Evolutionary conservation across 2,329 filamentous ascomycete species (phyloP), one percentile per base, ranked within the genome.

Genomic region (Pyrenochaeta sp.): DNA sequence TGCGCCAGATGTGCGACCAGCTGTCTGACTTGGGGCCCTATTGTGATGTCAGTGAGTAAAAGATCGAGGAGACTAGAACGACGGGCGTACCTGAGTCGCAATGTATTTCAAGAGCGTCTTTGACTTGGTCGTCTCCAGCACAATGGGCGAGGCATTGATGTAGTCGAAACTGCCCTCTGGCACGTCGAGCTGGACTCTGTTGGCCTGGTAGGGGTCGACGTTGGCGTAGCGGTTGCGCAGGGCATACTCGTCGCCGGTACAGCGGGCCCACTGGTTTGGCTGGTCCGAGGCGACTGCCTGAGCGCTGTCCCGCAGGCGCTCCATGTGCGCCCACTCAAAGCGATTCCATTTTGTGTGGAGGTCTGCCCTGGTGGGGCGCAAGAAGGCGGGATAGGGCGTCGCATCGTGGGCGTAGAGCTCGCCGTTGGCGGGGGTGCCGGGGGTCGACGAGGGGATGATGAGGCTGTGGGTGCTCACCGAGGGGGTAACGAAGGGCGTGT

Each of bases 1-100:
- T 99, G 65, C 94, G 89, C 89, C 93, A 99, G 55, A 96, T 89
- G 65, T 96, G 90, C 55, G 86, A 83, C 41, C 87, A 80, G 11
- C 88, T 89, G 18, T 83, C 82, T 47, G 79, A 72, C 63, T 92
- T 96, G 5, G 94, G 94, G 0, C 94, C 94, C 75, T 86, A 65
- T 9, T 86, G 65, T 7, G n/a, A 28, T 14, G 28, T 28, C 20
- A 14, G 34, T 41, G 7, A 9, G 26, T 24, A 18, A 17, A 10
- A n/a, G 8, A 15, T 23, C n/a, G 18, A 18, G 15, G n/a, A n/a
- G n/a, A n/a, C n/a, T n/a, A n/a, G n/a, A n/a, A n/a, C n/a, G n/a
- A n/a, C n/a, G 29, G 13, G 17, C 51, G 8, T 60, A 81, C 79
- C 74, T 95, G 90, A 69, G 95, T 96, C 38, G 92, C 94, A 58